Conservation (phyloP, 208 protist genomes). For the Leishmania guyanensis region DNA sequence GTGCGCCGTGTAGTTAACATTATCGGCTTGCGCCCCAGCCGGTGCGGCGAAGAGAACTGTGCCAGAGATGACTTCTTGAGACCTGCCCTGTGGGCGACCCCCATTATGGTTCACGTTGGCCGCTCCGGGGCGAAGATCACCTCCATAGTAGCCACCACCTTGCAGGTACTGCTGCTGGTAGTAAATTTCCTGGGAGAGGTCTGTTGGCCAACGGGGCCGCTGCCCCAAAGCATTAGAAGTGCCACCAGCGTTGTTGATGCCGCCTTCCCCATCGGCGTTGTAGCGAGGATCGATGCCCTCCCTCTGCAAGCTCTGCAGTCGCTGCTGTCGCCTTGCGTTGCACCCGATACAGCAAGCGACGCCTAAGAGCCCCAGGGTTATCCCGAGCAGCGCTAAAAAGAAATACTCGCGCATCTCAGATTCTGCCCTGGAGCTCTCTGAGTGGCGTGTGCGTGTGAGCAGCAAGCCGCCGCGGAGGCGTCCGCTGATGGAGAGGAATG, state of each 20-base stretch:
- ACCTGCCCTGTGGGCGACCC: background rate
- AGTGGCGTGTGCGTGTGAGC: background rate
- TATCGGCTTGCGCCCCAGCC: background rate
- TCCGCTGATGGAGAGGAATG: background rate
- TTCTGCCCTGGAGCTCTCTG: background rate
- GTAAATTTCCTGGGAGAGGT: background rate
- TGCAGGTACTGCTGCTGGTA: conserved; percentile 21
- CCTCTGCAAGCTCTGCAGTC: background rate
- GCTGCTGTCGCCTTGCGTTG: background rate
- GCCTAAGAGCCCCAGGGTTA: background rate
- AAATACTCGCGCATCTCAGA: conserved; percentile 4
- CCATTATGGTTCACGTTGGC: background rate
- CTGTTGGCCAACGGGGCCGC: background rate
- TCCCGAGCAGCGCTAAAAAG: background rate
- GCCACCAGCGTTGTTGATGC: background rate
- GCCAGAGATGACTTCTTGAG: background rate
- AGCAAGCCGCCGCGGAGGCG: background rate
- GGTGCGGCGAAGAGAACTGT: conserved; percentile 22
- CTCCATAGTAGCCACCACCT: background rate
- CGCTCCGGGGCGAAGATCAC: background rate
- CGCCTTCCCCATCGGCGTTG: background rate
- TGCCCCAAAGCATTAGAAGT: background rate
- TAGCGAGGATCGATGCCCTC: background rate
- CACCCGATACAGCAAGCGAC: conserved; percentile 1
- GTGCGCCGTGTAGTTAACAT: background rate